phyloP scores from a whole-genome alignment of 768 basidiomycete genomes.

The Boletales sp. region DNA sequence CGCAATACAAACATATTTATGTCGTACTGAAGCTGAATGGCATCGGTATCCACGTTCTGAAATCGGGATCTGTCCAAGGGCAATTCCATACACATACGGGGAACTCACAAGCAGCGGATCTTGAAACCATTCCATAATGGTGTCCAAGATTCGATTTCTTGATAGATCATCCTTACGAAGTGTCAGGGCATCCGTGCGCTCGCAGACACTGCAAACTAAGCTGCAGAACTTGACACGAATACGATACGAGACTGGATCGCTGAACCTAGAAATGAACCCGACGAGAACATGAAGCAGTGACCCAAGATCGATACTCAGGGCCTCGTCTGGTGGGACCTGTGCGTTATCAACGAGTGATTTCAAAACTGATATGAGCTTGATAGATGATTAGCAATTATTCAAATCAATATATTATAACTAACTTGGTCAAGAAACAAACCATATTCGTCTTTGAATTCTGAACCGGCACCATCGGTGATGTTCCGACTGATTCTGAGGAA shows the following conservation, averaged over 20 bases:
- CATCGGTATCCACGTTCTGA: slow-evolving; percentile 38
- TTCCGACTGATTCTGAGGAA: slow-evolving; percentile 45
- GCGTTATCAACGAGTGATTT: slow-evolving; percentile 77
- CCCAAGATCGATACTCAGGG: slow-evolving; percentile 61
- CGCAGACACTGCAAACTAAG: slow-evolving; percentile 66
- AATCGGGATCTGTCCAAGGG: slow-evolving; percentile 1
- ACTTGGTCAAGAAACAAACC: slow-evolving; percentile 74
- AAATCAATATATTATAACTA: slow-evolving; percentile 4
- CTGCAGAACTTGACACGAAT: slow-evolving; percentile 74
- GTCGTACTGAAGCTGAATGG: slow-evolving; percentile 47
- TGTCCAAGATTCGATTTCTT: slow-evolving; percentile 71
- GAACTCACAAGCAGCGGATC: slow-evolving; percentile 48
- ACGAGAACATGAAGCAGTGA: slow-evolving; percentile 58
- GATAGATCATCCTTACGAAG: slow-evolving; percentile 64
- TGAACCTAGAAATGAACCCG: slow-evolving; percentile 61
- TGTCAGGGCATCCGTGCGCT: slow-evolving; percentile 55
- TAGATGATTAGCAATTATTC: slow-evolving; percentile 12
- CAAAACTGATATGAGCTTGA: slow-evolving; percentile 69
- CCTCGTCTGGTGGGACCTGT: slow-evolving; percentile 53
- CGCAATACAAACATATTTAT: slow-evolving; percentile 71
- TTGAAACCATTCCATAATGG: slow-evolving; percentile 77
- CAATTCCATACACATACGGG: not conserved
- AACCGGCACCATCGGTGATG: slow-evolving; percentile 45
- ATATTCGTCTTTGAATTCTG: slow-evolving; percentile 38
- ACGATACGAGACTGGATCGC: slow-evolving; percentile 50